Conservation (phyloP, 2,329 filamentous ascomycete genomes). For the Colletotrichum theobromicola region DNA sequence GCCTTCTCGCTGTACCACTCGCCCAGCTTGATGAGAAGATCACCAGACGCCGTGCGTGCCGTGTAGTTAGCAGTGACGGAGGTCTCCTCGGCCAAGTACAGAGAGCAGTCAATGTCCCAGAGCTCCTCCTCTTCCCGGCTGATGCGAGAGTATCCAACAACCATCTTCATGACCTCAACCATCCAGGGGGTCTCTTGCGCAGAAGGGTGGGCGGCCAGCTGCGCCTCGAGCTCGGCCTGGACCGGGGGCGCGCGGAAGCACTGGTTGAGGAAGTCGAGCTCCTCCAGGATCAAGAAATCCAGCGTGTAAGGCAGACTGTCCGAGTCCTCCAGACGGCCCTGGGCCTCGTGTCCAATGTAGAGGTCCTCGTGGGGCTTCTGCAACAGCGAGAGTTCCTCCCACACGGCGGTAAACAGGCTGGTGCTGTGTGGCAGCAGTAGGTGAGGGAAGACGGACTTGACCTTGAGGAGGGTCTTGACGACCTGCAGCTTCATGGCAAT, state of each 20-base stretch:
- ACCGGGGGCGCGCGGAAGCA: conserved; percentile 89
- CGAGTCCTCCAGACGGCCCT: conserved; percentile 87
- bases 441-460: conserved; percentile 80
- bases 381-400: conserved; percentile 82
- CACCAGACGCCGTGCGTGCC: conserved; percentile 88
- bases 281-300: conserved; percentile 91
- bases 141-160: conserved; percentile 86
- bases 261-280: conserved; percentile 92
- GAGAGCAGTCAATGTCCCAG: conserved; percentile 96
- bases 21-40: conserved; percentile 88
- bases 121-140: conserved; percentile 91
- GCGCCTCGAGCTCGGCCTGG: conserved; percentile 83
- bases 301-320: conserved; percentile 94
- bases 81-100: conserved; percentile 94
- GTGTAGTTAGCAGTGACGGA: conserved; percentile 97
- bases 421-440: conserved; percentile 84
- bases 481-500: conserved; percentile 91
- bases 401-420: conserved; percentile 82
- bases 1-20: conserved; percentile 84
- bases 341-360: conserved; percentile 84
- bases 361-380: conserved; percentile 78
- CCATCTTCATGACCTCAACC: conserved; percentile 83
- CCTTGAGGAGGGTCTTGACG: conserved; percentile 91
- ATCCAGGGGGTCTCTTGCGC: conserved; percentile 79
- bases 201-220: conserved; percentile 67